A percentile compares a stretch with the other conserved stretches of the same genome.
These are phyloP conservation scores for Brettanomyces nanus DNA, from an alignment of 805 yeast genomes.

Conservation along the genomic window DNA sequence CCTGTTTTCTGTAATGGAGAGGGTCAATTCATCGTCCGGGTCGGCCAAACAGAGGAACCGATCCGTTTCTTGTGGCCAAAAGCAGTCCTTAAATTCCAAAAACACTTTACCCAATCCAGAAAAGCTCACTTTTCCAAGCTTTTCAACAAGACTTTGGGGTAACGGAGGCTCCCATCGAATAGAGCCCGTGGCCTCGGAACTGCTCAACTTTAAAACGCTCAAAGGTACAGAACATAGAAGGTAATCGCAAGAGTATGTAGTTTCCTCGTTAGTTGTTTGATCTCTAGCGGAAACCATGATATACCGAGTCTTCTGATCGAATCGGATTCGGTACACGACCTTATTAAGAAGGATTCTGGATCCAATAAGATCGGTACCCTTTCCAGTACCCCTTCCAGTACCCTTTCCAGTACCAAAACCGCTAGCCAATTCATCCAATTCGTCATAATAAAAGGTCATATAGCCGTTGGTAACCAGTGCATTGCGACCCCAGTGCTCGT, in stretches of 20 bases:
- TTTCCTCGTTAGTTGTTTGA: slow-evolving; percentile 4
- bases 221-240: slow-evolving; percentile 43
- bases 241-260: slow-evolving; percentile 27
- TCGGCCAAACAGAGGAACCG: slow-evolving; percentile 25
- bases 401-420: slow-evolving; percentile 6
- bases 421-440: slow-evolving; percentile 20
- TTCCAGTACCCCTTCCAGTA: slow-evolving; percentile 6
- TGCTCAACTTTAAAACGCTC: slow-evolving; percentile 34
- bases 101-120: slow-evolving; percentile 41
- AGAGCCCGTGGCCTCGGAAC: slow-evolving; percentile 17
- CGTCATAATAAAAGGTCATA: slow-evolving; percentile 27
- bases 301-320: slow-evolving; percentile 10
- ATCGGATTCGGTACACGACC: slow-evolving; percentile 20
- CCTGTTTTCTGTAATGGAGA: slow-evolving; percentile 6
- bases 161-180: slow-evolving; percentile 27
- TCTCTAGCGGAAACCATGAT: slow-evolving; percentile 16
- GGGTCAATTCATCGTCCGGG: slow-evolving; percentile 18
- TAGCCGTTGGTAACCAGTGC: slow-evolving; percentile 58
- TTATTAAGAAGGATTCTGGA: slow-evolving; percentile 14
- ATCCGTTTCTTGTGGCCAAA: slow-evolving; percentile 34
- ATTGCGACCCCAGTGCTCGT: slow-evolving; percentile 65
- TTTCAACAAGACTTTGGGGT: slow-evolving; percentile 24
- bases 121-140: slow-evolving; percentile 26
- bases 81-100: slow-evolving; percentile 36
- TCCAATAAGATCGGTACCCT: slow-evolving; percentile 1